Base-by-base conservation (phyloP, 1,139 yeast species). In the Geotrichum reessii region DNA sequence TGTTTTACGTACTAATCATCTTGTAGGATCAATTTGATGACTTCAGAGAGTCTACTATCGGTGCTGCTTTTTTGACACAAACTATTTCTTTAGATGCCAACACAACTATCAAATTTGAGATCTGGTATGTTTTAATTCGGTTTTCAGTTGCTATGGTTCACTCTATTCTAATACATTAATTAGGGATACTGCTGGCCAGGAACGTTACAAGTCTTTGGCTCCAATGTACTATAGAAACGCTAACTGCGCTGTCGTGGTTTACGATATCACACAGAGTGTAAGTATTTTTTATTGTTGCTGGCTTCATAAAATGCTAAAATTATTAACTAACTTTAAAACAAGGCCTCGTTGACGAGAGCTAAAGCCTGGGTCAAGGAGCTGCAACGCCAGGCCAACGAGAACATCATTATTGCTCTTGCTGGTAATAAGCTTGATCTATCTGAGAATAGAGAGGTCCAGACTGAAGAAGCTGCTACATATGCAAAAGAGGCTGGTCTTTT, bases 41-140 rank as follows among this genome's bases (percentile, higher is more conserved):
- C 69, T 82, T 87, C 75, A 81, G 97, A 66, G 98, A 93, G 73
- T 88, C 96, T 25, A 93, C 98, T 7, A 93, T 93, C 62, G 98
- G 98, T 17, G 99, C 99, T 2, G 99, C 99, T 2, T 93, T 93
- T 71, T 78, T 93, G 61, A 92, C 99, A 17, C 98, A 93, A 71
- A 85, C 96, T 6, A 85, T 93, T 58, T 85, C 78, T 58, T 71
- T 87, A 71, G 78, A 85, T 73, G 76, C 84, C 22, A 75, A 75
- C 57, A 81, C 84, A 1, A 75, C 78, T 1, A 74, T 77, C 58
- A 75, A 76, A 62, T 77, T 77, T 60, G 80, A 77, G 62, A 77
- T 77, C 53, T 77, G 80, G 80, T 69, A 66, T 25, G 69, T 57
- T 11, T n/a, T 17, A 11, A 24, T 22, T 12, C 24, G 9, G 46